Evolutionary conservation across 306 rosid genomes (phyloP).

Genomic region (Abrus precatorius): DNA sequence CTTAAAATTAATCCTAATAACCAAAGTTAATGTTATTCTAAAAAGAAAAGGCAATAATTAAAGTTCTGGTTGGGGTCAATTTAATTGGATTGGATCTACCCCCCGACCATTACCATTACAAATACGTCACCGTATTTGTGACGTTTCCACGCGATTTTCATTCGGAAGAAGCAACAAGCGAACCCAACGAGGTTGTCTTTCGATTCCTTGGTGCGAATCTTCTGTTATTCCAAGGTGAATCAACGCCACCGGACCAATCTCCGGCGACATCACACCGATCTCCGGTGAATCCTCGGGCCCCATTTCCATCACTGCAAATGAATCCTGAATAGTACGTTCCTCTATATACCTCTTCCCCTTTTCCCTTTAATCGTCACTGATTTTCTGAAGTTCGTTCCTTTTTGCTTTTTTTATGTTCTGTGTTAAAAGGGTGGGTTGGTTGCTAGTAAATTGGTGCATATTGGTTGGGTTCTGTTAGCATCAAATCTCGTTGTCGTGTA

Average conservation of each 20-base stretch:
- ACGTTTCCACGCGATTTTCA: constrained; percentile 41
- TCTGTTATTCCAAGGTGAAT: constrained; percentile 37
- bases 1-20: no score
- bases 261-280: constrained; percentile 30
- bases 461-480: neutral
- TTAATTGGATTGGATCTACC: constrained; percentile 19
- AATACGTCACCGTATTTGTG: constrained; percentile 50
- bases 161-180: constrained; percentile 28
- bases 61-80: neutral
- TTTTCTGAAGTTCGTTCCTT: constrained; percentile 21
- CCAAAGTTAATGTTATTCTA: no score
- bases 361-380: neutral
- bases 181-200: constrained; percentile 31
- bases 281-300: constrained; percentile 32
- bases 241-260: constrained; percentile 36
- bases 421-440: constrained; percentile 8
- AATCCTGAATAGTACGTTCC: constrained; percentile 60
- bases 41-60: no score
- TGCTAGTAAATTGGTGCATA: constrained; percentile 1
- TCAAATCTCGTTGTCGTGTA: constrained; percentile 24
- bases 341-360: constrained; percentile 8
- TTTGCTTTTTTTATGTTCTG: neutral
- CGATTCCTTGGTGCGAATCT: constrained; percentile 26
- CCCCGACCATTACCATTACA: neutral
- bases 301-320: constrained; percentile 36